Base-by-base conservation (phyloP, 495 filamentous ascomycete genomes). In the Immersiella caudata region DNA sequence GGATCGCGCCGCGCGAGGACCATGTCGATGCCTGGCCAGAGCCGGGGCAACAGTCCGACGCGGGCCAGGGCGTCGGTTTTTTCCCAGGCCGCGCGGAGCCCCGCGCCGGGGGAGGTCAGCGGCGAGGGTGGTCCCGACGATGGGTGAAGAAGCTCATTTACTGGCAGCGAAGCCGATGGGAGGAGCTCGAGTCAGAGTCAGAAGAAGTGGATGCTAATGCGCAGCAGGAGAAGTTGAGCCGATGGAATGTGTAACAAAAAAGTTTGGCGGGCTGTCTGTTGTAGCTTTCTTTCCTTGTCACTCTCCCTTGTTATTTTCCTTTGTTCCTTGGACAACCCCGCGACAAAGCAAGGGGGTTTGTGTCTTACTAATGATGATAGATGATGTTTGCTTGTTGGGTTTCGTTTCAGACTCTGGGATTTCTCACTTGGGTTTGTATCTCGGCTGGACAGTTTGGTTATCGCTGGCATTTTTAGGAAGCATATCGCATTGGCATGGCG, bases 1-100 rank as follows among this genome's bases (percentile, higher is more conserved):
- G 71, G 71, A 5, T 74, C 71, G 2, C 60, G 73, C 2, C 65
- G 75, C 18, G 74, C 75, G 5, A 58, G 75, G 35, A 78, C 74
- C n/a, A 62, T 78, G 70, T 70, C 67, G 11, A 74, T 76, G 70
- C 71, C 72, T 11, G 68, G 64, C 14, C 67, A 68, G 57, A 73
- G 73, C 67, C 27, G 74, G 6, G 59, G 62, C 0, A 64, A 68
- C 54, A 68, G 71, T 9, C 69, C 71, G 25, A 35, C 56, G 1
- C 24, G 56, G 52, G 52, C 52, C 2, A 55, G 52, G 14, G 52
- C 14, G 52, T 11, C 52, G 52, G 21, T 55, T 55, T 55, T 55
- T 55, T 12, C 40, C 40, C 40, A 46, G 40, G 4, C 40, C 16
- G 11, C 40, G 11, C 9, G 40, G 40, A 46, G 40, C 40, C 40